These are phyloP conservation scores for Solanum stenotomum DNA, from an alignment of 257 asterid genomes.

Conservation along the genomic window DNA sequence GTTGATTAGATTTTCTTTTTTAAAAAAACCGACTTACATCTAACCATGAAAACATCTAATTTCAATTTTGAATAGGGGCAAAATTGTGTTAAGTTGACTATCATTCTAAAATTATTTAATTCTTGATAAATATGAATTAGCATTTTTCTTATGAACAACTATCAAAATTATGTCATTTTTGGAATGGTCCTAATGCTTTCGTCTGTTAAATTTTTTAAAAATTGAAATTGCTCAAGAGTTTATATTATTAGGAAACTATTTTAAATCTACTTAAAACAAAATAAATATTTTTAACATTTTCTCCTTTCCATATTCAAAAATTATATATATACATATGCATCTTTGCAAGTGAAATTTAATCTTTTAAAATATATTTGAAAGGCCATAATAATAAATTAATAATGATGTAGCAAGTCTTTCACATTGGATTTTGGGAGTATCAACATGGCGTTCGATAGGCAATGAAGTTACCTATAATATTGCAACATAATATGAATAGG, in stretches of 20 bases:
- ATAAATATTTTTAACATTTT: too few species aligned
- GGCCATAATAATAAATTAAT: too few species aligned
- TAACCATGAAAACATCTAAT: background rate
- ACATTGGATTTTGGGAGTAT: background rate
- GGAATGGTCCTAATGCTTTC: background rate
- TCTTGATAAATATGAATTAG: background rate
- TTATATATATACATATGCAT: too few species aligned
- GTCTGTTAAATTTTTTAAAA: background rate
- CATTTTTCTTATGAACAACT: background rate
- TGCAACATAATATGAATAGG: background rate
- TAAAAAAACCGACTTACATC: background rate
- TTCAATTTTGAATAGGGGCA: background rate
- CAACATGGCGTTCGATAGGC: too few species aligned
- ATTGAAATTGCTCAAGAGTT: too few species aligned
- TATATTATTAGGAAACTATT: background rate
- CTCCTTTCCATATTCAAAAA: too few species aligned
- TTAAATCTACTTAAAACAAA: background rate
- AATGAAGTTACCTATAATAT: too few species aligned
- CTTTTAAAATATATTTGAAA: background rate
- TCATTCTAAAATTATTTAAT: background rate
- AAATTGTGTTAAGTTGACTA: background rate
- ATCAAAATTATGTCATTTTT: background rate
- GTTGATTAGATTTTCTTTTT: too few species aligned
- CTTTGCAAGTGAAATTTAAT: background rate
- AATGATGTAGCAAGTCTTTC: background rate